phyloP scores from a whole-genome alignment of 1,139 yeast species.

The Pichia sp. region DNA sequence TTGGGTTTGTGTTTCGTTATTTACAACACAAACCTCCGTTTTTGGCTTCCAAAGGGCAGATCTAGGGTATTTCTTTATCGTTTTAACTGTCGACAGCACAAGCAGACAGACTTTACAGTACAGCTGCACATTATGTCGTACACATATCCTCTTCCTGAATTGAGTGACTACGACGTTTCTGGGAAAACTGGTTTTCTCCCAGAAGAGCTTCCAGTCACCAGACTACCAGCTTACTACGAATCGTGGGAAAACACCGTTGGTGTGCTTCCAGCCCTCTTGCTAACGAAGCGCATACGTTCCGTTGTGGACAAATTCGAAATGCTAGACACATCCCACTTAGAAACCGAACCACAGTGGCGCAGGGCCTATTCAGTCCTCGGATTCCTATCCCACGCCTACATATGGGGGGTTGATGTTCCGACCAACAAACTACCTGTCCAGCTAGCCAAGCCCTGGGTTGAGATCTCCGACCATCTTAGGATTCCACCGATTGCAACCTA shows the following conservation, averaged over 20 bases:
- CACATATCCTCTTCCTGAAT: constrained; percentile 36
- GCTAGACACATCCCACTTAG: constrained; percentile 44
- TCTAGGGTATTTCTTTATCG: no score
- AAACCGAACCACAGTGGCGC: constrained; percentile 49
- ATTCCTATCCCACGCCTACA: constrained; percentile 80
- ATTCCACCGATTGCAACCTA: constrained; percentile 87
- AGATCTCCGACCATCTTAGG: constrained; percentile 54
- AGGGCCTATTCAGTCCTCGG: constrained; percentile 78
- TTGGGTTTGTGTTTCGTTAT: no score
- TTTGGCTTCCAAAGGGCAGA: no score
- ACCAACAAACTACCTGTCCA: constrained; percentile 61
- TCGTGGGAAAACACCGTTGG: constrained; percentile 75
- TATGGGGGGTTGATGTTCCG: constrained; percentile 72
- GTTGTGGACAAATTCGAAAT: constrained; percentile 59
- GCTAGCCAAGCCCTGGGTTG: constrained; percentile 65
- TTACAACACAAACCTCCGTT: no score
- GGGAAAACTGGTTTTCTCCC: constrained; percentile 77
- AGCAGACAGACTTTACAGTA: no score
- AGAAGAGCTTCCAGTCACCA: constrained; percentile 53
- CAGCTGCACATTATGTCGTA: constrained; percentile 22
- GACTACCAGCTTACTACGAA: constrained; percentile 54
- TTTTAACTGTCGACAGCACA: no score
- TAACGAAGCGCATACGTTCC: constrained; percentile 57
- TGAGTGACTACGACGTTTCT: constrained; percentile 67
- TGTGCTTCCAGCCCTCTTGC: constrained; percentile 66